phyloP scores from a whole-genome alignment of 1,284 basidiomycete genomes.

The Filobasidium uniguttulatum region DNA sequence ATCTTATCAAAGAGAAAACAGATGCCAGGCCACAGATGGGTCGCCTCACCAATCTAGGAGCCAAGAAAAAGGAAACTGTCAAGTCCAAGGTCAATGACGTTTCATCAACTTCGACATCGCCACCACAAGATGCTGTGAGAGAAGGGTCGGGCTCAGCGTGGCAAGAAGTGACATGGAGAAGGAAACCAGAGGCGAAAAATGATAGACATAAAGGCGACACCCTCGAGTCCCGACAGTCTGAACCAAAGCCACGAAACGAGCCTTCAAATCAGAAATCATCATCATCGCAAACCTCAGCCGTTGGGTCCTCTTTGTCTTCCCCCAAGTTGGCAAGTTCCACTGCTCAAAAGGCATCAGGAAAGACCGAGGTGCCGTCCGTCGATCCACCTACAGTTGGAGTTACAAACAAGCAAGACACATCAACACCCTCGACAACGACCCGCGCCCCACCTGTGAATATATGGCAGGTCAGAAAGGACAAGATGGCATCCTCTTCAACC shows the following conservation, averaged over 20 bases:
- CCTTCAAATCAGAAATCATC: not conserved
- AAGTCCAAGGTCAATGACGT: not conserved
- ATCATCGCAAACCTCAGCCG: not conserved
- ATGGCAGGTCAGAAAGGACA: conserved; percentile 30
- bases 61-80: not conserved
- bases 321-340: no score
- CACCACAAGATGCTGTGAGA: not conserved
- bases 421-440: not conserved
- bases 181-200: not conserved
- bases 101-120: not conserved
- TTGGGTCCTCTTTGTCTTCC: not conserved
- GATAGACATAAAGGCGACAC: conserved; percentile 2
- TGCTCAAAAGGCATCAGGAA: not conserved
- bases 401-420: not conserved
- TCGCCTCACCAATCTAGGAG: not conserved
- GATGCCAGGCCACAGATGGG: not conserved
- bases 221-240: not conserved
- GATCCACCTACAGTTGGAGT: not conserved
- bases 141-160: conserved; percentile 3
- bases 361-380: not conserved
- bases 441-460: conserved; percentile 21
- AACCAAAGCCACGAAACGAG: conserved; percentile 1
- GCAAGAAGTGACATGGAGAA: conserved; percentile 7
- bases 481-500: conserved; percentile 10
- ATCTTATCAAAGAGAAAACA: not conserved